Base-by-base conservation (phyloP, 495 filamentous ascomycete species). In the Hypoxylon cercidicola region DNA sequence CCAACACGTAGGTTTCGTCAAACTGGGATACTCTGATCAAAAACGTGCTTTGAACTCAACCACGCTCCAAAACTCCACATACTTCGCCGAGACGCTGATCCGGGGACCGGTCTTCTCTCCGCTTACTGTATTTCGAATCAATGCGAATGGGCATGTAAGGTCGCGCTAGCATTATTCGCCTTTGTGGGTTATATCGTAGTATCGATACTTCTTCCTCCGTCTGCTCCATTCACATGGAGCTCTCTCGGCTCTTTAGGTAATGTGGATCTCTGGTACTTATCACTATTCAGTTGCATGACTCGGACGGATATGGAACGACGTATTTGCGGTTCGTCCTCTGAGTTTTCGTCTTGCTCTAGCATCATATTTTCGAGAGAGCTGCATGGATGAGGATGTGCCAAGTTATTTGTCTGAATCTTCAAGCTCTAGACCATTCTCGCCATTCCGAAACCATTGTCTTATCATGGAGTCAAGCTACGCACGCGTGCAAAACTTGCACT, bases 81-180 rank as follows among this genome's bases (percentile, higher is more conserved):
- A 40, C 28, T 52, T 56, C 20, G 8, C 39, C 25, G 34, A n/a
- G 16, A 35, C 40, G 43, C 56, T 15, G 54, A 39, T 57, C 51
- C 35, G 39, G 30, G 40, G 63, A 34, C 13, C 25, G 48, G 16
- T 16, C 11, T 55, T 28, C 39, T 44, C 53, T 19, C 20, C 44
- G 23, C 54, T 35, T 28, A 12, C n/a, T 1, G 19, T 28, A 40
- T n/a, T 1, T 52, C 28, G 40, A 56, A 37, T 1, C 11, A 51
- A 46, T 52, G 45, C 56, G 63, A 60, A 56, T 60, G 51, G 63
- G 4, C 35, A 18, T 39, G 5, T 53, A 32, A 15, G 46, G 21
- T 19, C n/a, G 49, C 46, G 35, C 64, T 67, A 61, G 58, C 57
- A 67, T 67, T 66, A 58, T 58, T 67, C 64, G 48, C 53, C 41